A percentile compares a stretch with the other conserved stretches of the same genome.
Conservation (phyloP, 2,329 filamentous ascomycete species). For the Monosporascus sp. region DNA sequence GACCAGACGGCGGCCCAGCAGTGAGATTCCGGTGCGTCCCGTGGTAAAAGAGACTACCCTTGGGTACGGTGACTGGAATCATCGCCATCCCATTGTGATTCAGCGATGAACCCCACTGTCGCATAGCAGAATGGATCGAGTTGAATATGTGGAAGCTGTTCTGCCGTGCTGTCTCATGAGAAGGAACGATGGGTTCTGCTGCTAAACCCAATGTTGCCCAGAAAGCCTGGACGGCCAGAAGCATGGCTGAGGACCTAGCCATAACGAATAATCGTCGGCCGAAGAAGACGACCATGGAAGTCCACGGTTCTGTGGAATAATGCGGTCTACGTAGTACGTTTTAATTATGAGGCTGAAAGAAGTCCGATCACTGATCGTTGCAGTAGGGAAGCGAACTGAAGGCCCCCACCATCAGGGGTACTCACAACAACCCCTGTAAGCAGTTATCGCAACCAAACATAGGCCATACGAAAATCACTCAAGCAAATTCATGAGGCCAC, state of each 20-base stretch:
- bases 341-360: too few species aligned
- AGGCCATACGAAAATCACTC: too few species aligned
- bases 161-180: neutral
- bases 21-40: conserved; percentile 32
- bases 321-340: too few species aligned
- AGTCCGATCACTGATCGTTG: too few species aligned
- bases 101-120: conserved; percentile 58
- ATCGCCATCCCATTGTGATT: conserved; percentile 62
- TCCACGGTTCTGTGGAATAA: too few species aligned
- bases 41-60: conserved; percentile 53
- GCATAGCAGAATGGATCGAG: conserved; percentile 54
- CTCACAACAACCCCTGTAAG: too few species aligned
- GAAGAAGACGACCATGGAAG: too few species aligned
- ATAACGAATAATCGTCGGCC: neutral
- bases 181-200: neutral
- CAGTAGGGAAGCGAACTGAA: too few species aligned
- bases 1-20: conserved; percentile 39
- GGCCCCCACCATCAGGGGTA: too few species aligned
- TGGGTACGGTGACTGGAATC: conserved; percentile 51
- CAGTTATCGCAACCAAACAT: too few species aligned
- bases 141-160: conserved; percentile 46
- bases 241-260: neutral
- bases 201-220: neutral
- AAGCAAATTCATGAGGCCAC: too few species aligned
- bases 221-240: neutral